A percentile compares a stretch with the other conserved stretches of the same genome.
Conservation (phyloP, 2,329 filamentous ascomycete genomes). For the Microdochium bolleyi region DNA sequence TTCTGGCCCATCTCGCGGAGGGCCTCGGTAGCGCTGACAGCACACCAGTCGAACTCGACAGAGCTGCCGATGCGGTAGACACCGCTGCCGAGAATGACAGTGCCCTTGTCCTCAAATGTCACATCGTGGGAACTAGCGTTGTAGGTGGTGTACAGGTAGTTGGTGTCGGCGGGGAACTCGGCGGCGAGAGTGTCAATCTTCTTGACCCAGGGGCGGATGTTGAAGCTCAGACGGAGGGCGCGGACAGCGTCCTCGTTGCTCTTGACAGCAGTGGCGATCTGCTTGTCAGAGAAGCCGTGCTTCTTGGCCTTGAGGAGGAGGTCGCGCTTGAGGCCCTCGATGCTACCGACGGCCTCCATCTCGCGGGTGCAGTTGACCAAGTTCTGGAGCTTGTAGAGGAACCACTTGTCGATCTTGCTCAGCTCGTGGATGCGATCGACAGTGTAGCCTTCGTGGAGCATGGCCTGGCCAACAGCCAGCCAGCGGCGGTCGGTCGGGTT, state of each 20-base stretch:
- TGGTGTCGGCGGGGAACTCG: constrained; percentile 90
- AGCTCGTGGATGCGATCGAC: constrained; percentile 88
- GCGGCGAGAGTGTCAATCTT: constrained; percentile 96
- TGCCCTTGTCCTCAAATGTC: constrained; percentile 85
- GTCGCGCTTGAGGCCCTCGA: constrained; percentile 82
- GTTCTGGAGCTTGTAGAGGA: constrained; percentile 96
- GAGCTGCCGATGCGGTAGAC: constrained; percentile 97
- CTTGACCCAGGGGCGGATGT: constrained; percentile 93
- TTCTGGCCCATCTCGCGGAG: constrained; percentile 85
- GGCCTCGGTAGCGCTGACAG: constrained; percentile 80
- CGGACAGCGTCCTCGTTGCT: constrained; percentile 86
- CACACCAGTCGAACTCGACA: constrained; percentile 98
- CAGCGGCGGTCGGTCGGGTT: constrained; percentile 96
- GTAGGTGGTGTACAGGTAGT: constrained; percentile 97
- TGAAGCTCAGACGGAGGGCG: constrained; percentile 74
- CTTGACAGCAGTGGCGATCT: constrained; percentile 81
- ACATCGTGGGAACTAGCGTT: constrained; percentile 93
- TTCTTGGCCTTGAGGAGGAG: constrained; percentile 90
- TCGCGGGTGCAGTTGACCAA: constrained; percentile 86
- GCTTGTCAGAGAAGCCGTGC: constrained; percentile 92
- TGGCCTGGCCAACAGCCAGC: constrained; percentile 94
- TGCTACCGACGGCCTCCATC: constrained; percentile 73
- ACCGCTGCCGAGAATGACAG: constrained; percentile 82
- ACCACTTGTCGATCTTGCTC: constrained; percentile 99
- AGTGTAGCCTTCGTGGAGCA: constrained; percentile 93